Conservation (phyloP, 179 eudicot genomes). For the Camellia oleifera region DNA sequence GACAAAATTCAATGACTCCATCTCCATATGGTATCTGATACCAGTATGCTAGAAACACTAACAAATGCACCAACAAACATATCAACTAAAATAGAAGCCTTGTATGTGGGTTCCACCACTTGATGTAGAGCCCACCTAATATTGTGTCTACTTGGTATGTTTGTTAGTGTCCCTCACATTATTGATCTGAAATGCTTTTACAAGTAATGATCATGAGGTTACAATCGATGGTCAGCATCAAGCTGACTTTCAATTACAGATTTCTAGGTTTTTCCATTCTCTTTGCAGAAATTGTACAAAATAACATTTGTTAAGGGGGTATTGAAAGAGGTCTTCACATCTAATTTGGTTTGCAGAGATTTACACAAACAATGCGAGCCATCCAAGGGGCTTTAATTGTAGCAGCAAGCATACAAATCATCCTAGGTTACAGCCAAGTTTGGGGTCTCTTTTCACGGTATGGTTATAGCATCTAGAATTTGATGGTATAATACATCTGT, state of each 20-base stretch:
- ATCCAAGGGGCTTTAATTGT: conserved; percentile 91
- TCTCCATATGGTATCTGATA: not conserved
- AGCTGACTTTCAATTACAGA: too few relatives aligned
- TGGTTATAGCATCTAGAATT: not conserved
- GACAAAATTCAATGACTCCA: not conserved
- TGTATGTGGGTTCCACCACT: too few relatives aligned
- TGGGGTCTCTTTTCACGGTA: conserved; percentile 98
- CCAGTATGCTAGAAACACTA: too few relatives aligned
- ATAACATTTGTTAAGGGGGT: not conserved
- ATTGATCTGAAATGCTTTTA: too few relatives aligned
- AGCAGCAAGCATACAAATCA: conserved; percentile 80
- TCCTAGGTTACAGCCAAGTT: conserved; percentile 88
- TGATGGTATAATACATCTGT: not conserved
- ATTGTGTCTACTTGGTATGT: too few relatives aligned
- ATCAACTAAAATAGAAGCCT: too few relatives aligned
- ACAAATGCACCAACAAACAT: too few relatives aligned
- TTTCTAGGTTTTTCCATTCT: not conserved
- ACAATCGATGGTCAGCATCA: too few relatives aligned
- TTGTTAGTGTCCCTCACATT: too few relatives aligned
- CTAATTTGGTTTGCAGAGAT: conserved; percentile 53
- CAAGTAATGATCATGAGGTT: too few relatives aligned
- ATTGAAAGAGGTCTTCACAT: conserved; percentile 11
- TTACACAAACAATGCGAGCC: conserved; percentile 91
- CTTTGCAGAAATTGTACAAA: not conserved
- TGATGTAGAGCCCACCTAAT: too few relatives aligned